These are phyloP conservation scores for Aphanocladium album DNA, from an alignment of 2,329 filamentous ascomycete species.

Conservation along the genomic window DNA sequence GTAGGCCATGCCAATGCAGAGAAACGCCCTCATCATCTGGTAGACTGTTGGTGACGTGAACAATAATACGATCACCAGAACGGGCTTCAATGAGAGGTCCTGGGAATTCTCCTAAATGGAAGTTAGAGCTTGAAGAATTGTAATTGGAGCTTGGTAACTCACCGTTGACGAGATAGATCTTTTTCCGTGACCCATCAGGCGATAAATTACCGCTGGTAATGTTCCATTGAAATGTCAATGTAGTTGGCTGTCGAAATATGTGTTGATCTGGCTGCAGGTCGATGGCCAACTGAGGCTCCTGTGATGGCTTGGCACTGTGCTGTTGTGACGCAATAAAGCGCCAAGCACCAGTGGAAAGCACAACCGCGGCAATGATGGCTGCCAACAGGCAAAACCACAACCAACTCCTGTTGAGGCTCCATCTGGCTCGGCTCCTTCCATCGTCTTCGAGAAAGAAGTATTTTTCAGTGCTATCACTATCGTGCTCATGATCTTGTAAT, in stretches of 20 bases:
- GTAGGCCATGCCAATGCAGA: constrained; percentile 46
- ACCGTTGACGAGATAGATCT: constrained; percentile 2
- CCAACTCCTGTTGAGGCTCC: neutral
- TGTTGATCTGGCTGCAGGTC: neutral
- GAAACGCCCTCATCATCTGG: constrained; percentile 35
- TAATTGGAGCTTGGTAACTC: neutral
- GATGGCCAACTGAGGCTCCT: neutral
- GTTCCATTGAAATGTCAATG: neutral
- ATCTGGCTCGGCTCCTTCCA: neutral
- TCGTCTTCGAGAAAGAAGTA: neutral
- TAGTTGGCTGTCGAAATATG: neutral
- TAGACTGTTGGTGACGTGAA: constrained; percentile 63
- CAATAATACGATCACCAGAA: constrained; percentile 48
- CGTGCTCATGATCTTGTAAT: neutral
- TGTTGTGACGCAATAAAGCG: neutral
- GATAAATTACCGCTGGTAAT: neutral
- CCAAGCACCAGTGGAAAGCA: neutral
- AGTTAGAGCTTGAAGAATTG: neutral
- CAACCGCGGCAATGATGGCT: neutral
- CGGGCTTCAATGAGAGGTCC: constrained; percentile 45
- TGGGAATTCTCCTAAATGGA: constrained; percentile 12
- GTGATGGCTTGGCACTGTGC: neutral
- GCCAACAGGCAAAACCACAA: neutral
- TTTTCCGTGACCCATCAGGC: neutral
- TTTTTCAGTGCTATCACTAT: neutral